These are phyloP conservation scores for Begonia fuchsioides DNA, from an alignment of 306 rosid genomes.

Conservation along the genomic window DNA sequence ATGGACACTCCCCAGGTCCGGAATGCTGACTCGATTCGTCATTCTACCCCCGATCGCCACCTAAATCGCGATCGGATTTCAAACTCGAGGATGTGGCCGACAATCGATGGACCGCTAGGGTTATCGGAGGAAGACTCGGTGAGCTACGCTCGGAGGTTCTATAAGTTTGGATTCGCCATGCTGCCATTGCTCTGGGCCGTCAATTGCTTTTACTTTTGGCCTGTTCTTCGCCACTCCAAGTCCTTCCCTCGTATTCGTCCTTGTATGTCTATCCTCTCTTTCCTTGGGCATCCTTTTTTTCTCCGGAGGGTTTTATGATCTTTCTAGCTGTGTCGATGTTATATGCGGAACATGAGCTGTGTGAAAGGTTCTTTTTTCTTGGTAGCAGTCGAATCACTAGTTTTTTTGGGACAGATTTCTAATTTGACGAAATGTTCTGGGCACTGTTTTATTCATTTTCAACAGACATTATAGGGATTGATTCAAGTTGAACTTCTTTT, in stretches of 20 bases:
- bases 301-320: neutral
- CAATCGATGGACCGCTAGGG: constrained; percentile 68
- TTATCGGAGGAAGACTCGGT: constrained; percentile 71
- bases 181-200: constrained; percentile 93
- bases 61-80: constrained; percentile 10
- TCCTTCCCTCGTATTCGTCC: constrained; percentile 72
- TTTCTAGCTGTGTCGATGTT: constrained; percentile 3
- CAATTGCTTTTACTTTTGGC: constrained; percentile 98
- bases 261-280: constrained; percentile 24
- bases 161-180: constrained; percentile 61
- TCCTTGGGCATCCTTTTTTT: neutral
- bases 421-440: too few relatives aligned
- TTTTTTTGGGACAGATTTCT: too few relatives aligned
- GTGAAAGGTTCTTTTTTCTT: too few relatives aligned
- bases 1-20: constrained; percentile 13
- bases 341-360: neutral
- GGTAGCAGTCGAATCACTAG: too few relatives aligned
- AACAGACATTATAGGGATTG: too few relatives aligned
- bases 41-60: constrained; percentile 22
- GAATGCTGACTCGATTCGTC: constrained; percentile 1
- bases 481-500: too few relatives aligned
- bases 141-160: constrained; percentile 59
- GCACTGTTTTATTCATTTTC: too few relatives aligned
- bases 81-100: constrained; percentile 44
- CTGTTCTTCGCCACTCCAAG: constrained; percentile 61